phyloP scores from a whole-genome alignment of 2,329 filamentous ascomycete species.

The Alternaria gansuensis region DNA sequence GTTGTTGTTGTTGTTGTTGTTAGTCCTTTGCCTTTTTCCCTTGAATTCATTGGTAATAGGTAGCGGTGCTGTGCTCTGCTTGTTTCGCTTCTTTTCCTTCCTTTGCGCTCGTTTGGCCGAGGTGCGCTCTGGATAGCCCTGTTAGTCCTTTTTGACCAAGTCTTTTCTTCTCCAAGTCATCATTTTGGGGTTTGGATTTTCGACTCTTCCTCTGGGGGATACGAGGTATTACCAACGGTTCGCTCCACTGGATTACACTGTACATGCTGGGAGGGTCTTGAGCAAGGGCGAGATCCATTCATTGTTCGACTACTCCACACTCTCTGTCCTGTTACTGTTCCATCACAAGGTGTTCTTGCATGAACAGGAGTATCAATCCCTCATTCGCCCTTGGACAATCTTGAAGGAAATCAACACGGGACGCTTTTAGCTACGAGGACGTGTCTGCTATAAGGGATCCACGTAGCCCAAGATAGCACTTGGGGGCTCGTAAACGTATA shows the following conservation, averaged over 20 bases:
- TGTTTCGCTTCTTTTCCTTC: slow-evolving; percentile 48
- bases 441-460: slow-evolving; percentile 43
- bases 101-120: slow-evolving; percentile 45
- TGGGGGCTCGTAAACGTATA: slow-evolving; percentile 19
- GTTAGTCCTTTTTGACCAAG: slow-evolving; percentile 14
- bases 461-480: slow-evolving; percentile 28
- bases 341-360: slow-evolving; percentile 38
- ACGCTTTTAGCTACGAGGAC: slow-evolving; percentile 33
- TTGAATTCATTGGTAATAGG: slow-evolving; percentile 45
- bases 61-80: slow-evolving; percentile 48
- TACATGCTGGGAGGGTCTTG: slow-evolving; percentile 42
- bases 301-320: slow-evolving; percentile 32
- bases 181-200: slow-evolving; percentile 16
- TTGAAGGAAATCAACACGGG: slow-evolving; percentile 26
- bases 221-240: slow-evolving; percentile 36
- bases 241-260: slow-evolving; percentile 24
- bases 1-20: slow-evolving; percentile 34
- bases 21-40: slow-evolving; percentile 32
- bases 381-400: slow-evolving; percentile 37
- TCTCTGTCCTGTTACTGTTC: slow-evolving; percentile 26
- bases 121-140: slow-evolving; percentile 35
- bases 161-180: slow-evolving; percentile 10
- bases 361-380: slow-evolving; percentile 31
- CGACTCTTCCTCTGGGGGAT: slow-evolving; percentile 14
- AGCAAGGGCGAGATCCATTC: slow-evolving; percentile 48